phyloP scores from a whole-genome alignment of 208 protist genomes.

The Leishmania turanica region DNA sequence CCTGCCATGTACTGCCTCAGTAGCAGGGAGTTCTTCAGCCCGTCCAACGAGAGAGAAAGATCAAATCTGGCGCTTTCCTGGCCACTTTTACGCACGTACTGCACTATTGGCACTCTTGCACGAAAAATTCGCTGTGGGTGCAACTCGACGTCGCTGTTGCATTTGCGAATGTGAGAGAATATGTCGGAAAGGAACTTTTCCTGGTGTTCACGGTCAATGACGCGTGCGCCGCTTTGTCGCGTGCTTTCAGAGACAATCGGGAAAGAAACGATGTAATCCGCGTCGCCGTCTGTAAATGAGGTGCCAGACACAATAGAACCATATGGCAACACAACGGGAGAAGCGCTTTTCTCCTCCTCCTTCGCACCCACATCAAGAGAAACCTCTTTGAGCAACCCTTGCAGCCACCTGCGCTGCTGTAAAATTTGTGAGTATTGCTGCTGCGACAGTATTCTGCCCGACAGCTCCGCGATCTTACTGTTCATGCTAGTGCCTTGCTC shows the following conservation, averaged over 20 bases:
- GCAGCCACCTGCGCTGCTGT: slow-evolving; percentile 32
- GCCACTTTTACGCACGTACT: slow-evolving; percentile 25
- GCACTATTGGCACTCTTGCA: slow-evolving; percentile 73
- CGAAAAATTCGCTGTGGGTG: slow-evolving; percentile 78
- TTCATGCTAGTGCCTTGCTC: not conserved
- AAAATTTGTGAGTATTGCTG: slow-evolving; percentile 23
- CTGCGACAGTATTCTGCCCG: slow-evolving; percentile 21
- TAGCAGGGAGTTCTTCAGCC: slow-evolving; percentile 70
- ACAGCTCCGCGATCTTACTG: not conserved
- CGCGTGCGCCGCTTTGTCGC: no score
- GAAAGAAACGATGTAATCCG: slow-evolving; percentile 77
- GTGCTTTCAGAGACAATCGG: not conserved
- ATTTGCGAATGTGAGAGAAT: slow-evolving; percentile 41
- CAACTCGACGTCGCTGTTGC: slow-evolving; percentile 9
- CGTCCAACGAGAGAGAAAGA: slow-evolving; percentile 76
- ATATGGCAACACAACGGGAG: slow-evolving; percentile 66
- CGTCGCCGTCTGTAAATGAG: slow-evolving; percentile 70
- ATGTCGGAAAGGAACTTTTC: slow-evolving; percentile 52
- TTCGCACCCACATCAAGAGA: slow-evolving; percentile 7
- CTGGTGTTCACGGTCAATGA: slow-evolving; percentile 44
- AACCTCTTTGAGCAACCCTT: slow-evolving; percentile 30
- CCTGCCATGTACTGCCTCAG: slow-evolving; percentile 66
- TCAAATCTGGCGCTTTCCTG: slow-evolving; percentile 53
- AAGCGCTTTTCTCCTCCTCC: not conserved
- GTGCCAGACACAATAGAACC: slow-evolving; percentile 77